Percentiles rank a stretch among this genome's conserved stretches.
These are phyloP conservation scores for Penicillium griseofulvum DNA, from an alignment of 2,329 filamentous ascomycete genomes.

Conservation along the genomic window DNA sequence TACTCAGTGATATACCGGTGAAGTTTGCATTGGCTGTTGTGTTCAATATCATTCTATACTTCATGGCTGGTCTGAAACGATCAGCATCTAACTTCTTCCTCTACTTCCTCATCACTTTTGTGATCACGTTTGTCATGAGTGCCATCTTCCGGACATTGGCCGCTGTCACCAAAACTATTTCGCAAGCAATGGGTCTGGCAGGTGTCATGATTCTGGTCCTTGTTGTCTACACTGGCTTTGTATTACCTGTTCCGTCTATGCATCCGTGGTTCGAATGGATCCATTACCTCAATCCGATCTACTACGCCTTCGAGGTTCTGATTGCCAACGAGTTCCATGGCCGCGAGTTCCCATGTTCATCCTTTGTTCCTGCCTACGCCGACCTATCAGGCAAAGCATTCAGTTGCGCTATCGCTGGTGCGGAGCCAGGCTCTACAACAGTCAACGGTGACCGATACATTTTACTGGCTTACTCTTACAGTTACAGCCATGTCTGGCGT, in stretches of 20 bases:
- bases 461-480: constrained; percentile 55
- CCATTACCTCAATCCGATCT: constrained; percentile 73
- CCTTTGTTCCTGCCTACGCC: constrained; percentile 49
- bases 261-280: constrained; percentile 78
- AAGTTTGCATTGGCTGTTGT: constrained; percentile 68
- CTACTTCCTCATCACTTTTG: constrained; percentile 74
- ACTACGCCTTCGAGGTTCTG: constrained; percentile 76
- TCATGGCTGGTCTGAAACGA: constrained; percentile 75
- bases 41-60: constrained; percentile 80
- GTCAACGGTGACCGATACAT: constrained; percentile 63
- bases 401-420: constrained; percentile 59
- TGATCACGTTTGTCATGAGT: constrained; percentile 72
- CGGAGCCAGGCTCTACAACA: constrained; percentile 50
- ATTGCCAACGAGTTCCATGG: constrained; percentile 78
- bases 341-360: constrained; percentile 56
- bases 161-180: constrained; percentile 66
- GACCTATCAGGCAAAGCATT: constrained; percentile 38
- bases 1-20: constrained; percentile 58
- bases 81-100: constrained; percentile 78
- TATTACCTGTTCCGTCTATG: constrained; percentile 57
- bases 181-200: constrained; percentile 55
- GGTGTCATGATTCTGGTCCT: constrained; percentile 46
- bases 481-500: constrained; percentile 59
- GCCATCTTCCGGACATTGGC: constrained; percentile 80
- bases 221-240: constrained; percentile 51